A percentile compares a stretch with the other conserved stretches of the same genome.
These are phyloP conservation scores for Fraxinus excelsior DNA, from an alignment of 257 asterid species.

Conservation along the genomic window DNA sequence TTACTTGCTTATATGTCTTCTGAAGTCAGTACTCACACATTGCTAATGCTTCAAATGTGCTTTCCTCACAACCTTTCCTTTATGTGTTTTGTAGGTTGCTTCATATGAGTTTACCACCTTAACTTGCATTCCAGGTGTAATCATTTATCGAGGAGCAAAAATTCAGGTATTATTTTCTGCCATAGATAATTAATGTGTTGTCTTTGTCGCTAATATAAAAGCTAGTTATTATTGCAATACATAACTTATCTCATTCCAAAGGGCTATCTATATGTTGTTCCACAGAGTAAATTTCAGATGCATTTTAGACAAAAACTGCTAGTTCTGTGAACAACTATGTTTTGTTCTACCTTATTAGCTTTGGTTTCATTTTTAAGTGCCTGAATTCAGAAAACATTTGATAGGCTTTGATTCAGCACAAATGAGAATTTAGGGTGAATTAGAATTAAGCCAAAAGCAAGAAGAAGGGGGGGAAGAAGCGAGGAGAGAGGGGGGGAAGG, in stretches of 20 bases:
- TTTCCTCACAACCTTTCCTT: slow-evolving; percentile 3
- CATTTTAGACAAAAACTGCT: neutral
- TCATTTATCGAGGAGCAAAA: slow-evolving; percentile 93
- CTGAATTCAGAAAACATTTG: neutral
- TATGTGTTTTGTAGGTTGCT: slow-evolving; percentile 71
- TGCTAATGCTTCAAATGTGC: slow-evolving; percentile 15
- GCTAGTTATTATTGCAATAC: neutral
- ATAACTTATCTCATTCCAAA: neutral
- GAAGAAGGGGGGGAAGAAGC: no score
- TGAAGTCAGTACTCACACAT: neutral
- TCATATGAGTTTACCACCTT: slow-evolving; percentile 96
- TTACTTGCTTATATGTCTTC: neutral
- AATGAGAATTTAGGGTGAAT: no score
- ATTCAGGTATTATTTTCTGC: slow-evolving; percentile 64
- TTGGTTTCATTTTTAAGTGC: neutral
- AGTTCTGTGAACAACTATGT: neutral
- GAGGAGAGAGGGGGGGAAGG: no score
- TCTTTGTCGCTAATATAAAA: neutral
- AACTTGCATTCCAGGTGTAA: slow-evolving; percentile 99
- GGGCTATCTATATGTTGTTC: neutral
- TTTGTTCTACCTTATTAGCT: neutral
- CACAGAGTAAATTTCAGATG: neutral
- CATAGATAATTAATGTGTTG: no score
- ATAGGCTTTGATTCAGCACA: no score
- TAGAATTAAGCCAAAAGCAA: no score